Percentiles rank a stretch among this genome's conserved stretches.
Evolutionary conservation across 345 rosid species (phyloP).

Genomic region (Linum lewisii): DNA sequence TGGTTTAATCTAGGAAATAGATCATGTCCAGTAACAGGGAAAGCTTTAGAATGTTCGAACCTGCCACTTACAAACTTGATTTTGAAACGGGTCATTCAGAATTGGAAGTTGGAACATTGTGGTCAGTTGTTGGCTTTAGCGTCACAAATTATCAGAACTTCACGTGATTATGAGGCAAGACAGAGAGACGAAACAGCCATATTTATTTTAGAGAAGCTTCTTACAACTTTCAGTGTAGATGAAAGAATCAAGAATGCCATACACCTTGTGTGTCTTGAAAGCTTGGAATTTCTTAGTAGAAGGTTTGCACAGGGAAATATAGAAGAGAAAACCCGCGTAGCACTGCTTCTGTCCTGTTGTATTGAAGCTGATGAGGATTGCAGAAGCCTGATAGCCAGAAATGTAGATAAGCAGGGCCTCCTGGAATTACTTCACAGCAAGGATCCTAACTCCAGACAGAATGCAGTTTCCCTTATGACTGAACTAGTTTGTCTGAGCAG

Average conservation of each 20-base stretch:
- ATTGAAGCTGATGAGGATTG: conserved; percentile 44
- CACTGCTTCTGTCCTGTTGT: conserved; percentile 33
- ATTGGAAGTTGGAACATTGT: conserved; percentile 35
- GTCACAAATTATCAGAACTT: conserved; percentile 15
- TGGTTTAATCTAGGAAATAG: conserved; percentile 48
- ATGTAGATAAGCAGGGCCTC: conserved; percentile 24
- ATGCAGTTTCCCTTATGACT: conserved; percentile 31
- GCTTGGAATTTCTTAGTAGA: conserved; percentile 34
- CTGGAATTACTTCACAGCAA: conserved; percentile 38
- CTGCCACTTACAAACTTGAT: conserved; percentile 44
- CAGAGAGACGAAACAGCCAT: conserved; percentile 23
- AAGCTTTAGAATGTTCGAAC: conserved; percentile 24
- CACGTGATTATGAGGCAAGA: conserved; percentile 6
- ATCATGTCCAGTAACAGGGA: conserved; percentile 56
- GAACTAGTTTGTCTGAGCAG: conserved; percentile 48
- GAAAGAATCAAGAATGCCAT: conserved; percentile 33
- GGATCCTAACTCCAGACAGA: conserved; percentile 27
- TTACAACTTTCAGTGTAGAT: conserved; percentile 25
- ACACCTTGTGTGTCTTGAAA: conserved; percentile 40
- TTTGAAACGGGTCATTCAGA: conserved; percentile 37
- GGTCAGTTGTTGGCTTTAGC: conserved; percentile 22
- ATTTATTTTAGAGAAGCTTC: conserved; percentile 33
- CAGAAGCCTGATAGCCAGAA: conserved; percentile 32
- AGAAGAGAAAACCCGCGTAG: conserved; percentile 29
- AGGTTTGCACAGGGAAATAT: conserved; percentile 26